Evolutionary conservation across 768 basidiomycete genomes (phyloP), one percentile per base, ranked within the genome.

Genomic region (Fomitopsis pulvina): DNA sequence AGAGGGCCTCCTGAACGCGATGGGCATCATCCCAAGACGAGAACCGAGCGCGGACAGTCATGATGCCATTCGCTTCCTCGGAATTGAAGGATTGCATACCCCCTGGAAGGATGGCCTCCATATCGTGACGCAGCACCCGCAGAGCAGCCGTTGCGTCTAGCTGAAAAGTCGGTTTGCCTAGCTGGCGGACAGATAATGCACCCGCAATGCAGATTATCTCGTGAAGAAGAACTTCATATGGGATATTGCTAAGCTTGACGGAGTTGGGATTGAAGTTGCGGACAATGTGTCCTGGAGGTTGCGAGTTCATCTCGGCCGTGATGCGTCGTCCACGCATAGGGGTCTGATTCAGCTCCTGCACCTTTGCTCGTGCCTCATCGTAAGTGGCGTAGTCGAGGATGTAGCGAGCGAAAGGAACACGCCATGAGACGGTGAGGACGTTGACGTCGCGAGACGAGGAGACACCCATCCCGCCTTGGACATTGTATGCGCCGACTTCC

Each of bases 391-490:
- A 0, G 77, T 73, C 25, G 61, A 56, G 0, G 56, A 58, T 47
- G 66, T 55, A 4, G 63, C 61, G 62, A 4, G 58, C 57, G n/a
- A 73, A 76, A 1, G 80, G 80, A 0, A 65, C 62, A 5, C 62
- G 68, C 78, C 81, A 85, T 10, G 70, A 72, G 39, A 83, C 68
- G 0, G 70, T 71, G 44, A 83, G 57, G 30, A 70, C 65, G 11
- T 78, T 66, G 3, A 61, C 40, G 25, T 68, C 66, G 2, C 63
- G 64, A 4, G 54, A 54, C 2, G 64, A 55, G 8, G 61, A 65
- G 18, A 61, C 63, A 10, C 58, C 71, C 78, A 79, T 78, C 6
- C 70, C 67, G 32, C 69, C 69, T 11, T 66, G 52, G 46, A 64
- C 65, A 28, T 67, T 65, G 42, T 69, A 71, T 30, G 71, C 60